A percentile compares a stretch with the other conserved stretches of the same genome.
phyloP scores from a whole-genome alignment of 2,329 filamentous ascomycete genomes.

The Sporothrix humicola region DNA sequence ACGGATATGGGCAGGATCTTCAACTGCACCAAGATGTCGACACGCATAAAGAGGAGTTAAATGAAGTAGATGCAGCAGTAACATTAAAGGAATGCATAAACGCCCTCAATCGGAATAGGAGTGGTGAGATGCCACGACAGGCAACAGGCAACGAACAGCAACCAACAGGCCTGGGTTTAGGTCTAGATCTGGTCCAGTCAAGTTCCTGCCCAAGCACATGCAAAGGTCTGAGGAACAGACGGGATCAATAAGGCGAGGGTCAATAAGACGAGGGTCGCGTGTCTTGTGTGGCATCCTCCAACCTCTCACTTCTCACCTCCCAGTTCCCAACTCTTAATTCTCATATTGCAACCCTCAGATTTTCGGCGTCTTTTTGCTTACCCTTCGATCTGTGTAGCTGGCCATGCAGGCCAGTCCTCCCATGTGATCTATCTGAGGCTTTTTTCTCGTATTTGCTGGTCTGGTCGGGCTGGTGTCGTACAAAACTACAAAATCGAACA shows the following conservation, averaged over 20 bases:
- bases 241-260: too few relatives aligned
- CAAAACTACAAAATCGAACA: too few relatives aligned
- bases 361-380: background rate
- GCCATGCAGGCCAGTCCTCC: slow-evolving; percentile 29
- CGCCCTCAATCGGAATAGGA: background rate
- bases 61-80: background rate
- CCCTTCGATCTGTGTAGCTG: slow-evolving; percentile 13
- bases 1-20: background rate
- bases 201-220: background rate
- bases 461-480: background rate
- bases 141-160: background rate
- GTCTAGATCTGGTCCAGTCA: background rate
- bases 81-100: background rate
- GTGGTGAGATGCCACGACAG: background rate
- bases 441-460: background rate
- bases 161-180: background rate
- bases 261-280: background rate
- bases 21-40: background rate
- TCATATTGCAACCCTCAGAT: background rate
- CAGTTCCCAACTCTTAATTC: too few relatives aligned
- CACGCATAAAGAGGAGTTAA: background rate
- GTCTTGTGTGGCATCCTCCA: background rate
- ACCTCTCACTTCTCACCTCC: background rate
- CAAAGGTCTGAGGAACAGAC: too few relatives aligned
- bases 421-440: slow-evolving; percentile 28